Percentiles rank a stretch among this genome's conserved stretches.
Evolutionary conservation across 129 eudicot species (phyloP).

Genomic region (sunflower (Helianthus annuus)): DNA sequence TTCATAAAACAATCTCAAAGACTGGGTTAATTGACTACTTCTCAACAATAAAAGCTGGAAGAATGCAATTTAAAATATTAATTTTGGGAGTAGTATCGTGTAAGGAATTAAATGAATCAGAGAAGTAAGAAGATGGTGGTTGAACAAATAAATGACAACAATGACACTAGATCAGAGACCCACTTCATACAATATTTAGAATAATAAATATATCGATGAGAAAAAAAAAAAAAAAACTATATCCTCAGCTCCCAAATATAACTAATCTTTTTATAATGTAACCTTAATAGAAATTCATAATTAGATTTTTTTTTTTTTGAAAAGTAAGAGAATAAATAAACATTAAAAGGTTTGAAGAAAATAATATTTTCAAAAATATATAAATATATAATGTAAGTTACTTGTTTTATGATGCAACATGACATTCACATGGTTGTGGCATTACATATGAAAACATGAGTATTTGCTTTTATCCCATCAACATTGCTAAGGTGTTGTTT

Average conservation of each 20-base stretch:
- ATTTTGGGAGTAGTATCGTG: background rate
- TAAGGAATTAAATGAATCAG: background rate
- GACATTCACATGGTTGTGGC: too few relatives aligned
- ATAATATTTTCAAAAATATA: too few relatives aligned
- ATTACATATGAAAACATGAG: too few relatives aligned
- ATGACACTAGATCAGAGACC: background rate
- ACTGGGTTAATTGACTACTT: background rate
- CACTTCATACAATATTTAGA: background rate
- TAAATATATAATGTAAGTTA: too few relatives aligned
- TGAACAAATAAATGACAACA: slow-evolving; percentile 19
- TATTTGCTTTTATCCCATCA: too few relatives aligned
- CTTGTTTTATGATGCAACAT: too few relatives aligned
- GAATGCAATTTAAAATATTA: background rate
- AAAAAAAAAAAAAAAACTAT: background rate
- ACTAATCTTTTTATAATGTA: background rate
- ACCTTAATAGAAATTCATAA: background rate
- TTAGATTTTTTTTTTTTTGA: too few relatives aligned
- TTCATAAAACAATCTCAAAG: too few relatives aligned
- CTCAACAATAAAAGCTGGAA: background rate
- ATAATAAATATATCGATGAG: background rate
- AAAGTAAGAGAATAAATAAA: background rate
- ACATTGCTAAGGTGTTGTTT: too few relatives aligned
- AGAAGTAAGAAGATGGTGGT: slow-evolving; percentile 23
- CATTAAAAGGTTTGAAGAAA: too few relatives aligned
- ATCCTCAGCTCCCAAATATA: too few relatives aligned